Evolutionary conservation across 345 rosid species (phyloP).

Genomic region (Carallia brachiata): DNA sequence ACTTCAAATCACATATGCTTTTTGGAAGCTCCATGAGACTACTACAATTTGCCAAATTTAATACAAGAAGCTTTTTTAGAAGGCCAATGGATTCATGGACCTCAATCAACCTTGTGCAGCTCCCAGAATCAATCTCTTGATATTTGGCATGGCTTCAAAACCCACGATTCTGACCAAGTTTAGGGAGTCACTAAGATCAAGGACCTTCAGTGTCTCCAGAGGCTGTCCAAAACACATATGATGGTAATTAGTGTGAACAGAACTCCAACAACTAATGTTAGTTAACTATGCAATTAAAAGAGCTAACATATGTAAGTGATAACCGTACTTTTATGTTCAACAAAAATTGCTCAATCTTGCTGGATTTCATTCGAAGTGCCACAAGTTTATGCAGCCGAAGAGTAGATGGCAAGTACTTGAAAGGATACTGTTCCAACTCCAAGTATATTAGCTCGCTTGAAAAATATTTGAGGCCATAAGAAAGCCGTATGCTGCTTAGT

Average conservation of each 20-base stretch:
- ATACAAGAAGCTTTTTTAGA: constrained; percentile 10
- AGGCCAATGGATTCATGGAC: constrained; percentile 22
- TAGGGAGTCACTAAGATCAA: constrained; percentile 22
- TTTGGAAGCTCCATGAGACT: constrained; percentile 17
- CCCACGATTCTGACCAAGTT: constrained; percentile 14
- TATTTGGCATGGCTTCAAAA: constrained; percentile 15
- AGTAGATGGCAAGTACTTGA: constrained; percentile 9
- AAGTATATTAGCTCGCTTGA: constrained; percentile 17
- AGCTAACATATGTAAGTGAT: no score
- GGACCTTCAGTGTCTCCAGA: constrained; percentile 14
- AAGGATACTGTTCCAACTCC: constrained; percentile 20
- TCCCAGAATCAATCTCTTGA: constrained; percentile 25
- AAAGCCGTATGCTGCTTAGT: constrained; percentile 2
- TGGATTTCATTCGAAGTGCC: constrained; percentile 18
- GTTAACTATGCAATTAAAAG: no score
- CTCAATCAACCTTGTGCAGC: constrained; percentile 13
- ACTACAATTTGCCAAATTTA: constrained; percentile 23
- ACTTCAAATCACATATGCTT: no score
- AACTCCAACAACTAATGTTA: no score
- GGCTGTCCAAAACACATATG: background rate
- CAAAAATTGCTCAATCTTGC: constrained; percentile 13
- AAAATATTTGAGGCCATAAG: background rate
- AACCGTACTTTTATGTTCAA: no score
- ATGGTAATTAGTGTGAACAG: no score
- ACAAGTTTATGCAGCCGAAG: constrained; percentile 13